phyloP scores from a whole-genome alignment of 345 rosid genomes.

The Microthlaspi erraticum region DNA sequence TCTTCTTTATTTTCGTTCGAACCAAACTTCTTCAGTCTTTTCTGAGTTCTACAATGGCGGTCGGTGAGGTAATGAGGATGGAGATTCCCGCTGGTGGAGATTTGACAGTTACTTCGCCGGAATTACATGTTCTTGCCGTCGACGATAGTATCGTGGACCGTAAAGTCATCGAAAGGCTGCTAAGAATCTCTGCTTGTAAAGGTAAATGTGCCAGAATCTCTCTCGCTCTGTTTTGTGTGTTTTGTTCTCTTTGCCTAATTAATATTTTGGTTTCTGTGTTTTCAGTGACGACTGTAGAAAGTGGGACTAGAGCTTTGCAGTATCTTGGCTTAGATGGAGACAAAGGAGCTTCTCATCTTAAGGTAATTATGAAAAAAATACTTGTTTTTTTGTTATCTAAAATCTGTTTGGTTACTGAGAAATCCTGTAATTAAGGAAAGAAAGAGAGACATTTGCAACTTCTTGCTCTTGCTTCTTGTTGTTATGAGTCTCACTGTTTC shows the following conservation, averaged over 20 bases:
- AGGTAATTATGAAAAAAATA: slow-evolving; percentile 43
- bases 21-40: not conserved
- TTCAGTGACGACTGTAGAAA: slow-evolving; percentile 81
- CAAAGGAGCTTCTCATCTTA: slow-evolving; percentile 58
- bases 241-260: slow-evolving; percentile 1
- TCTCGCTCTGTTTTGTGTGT: not conserved
- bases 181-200: slow-evolving; percentile 75
- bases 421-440: slow-evolving; percentile 10
- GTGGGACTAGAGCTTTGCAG: slow-evolving; percentile 77
- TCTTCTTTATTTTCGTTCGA: not conserved
- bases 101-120: slow-evolving; percentile 45
- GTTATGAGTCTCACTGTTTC: not conserved
- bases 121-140: slow-evolving; percentile 96
- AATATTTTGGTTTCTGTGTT: not conserved
- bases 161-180: slow-evolving; percentile 81
- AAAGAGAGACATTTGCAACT: not conserved
- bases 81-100: slow-evolving; percentile 43
- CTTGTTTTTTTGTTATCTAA: not conserved
- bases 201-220: slow-evolving; percentile 45
- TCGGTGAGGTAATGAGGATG: slow-evolving; percentile 50
- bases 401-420: slow-evolving; percentile 38
- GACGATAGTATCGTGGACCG: slow-evolving; percentile 88
- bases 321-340: slow-evolving; percentile 82
- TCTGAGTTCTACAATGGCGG: slow-evolving; percentile 39
- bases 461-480: not conserved